A percentile compares a stretch with the other conserved stretches of the same genome.
Conservation (phyloP, 1,139 yeast genomes). For the Nakaseomyces bracarensis region DNA sequence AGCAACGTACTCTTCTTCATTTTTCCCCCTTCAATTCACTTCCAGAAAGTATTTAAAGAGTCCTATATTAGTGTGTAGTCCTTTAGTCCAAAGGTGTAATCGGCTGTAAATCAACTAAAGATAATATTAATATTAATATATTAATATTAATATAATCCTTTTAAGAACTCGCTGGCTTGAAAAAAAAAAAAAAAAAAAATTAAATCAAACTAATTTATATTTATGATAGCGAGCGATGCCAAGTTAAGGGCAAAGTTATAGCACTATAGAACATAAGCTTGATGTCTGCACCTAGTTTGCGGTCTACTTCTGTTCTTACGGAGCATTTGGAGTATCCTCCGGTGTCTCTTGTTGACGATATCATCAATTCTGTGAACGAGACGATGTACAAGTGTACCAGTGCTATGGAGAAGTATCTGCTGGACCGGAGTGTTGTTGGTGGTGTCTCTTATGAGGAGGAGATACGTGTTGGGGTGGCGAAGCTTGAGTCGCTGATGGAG, state of each 20-base stretch:
- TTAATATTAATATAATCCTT: no score
- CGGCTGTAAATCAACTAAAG: no score
- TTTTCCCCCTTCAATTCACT: background rate
- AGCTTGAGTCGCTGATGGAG: constrained; percentile 70
- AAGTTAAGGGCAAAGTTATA: background rate
- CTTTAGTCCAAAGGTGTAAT: no score
- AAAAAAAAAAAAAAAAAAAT: no score
- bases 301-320: constrained; percentile 55
- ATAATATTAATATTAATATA: no score
- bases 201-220: no score
- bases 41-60: no score
- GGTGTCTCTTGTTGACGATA: constrained; percentile 76
- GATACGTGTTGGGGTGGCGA: constrained; percentile 68
- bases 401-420: constrained; percentile 65
- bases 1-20: constrained; percentile 19
- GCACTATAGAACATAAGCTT: no score
- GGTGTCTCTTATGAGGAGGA: constrained; percentile 37
- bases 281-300: constrained; percentile 38
- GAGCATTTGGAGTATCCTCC: constrained; percentile 89
- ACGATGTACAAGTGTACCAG: constrained; percentile 75
- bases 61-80: no score
- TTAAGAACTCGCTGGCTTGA: no score
- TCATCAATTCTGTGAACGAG: constrained; percentile 81
- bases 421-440: constrained; percentile 26
- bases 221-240: no score